These are phyloP conservation scores for Tolypocladium amazonense DNA, from an alignment of 2,329 filamentous ascomycete genomes.

Conservation along the genomic window DNA sequence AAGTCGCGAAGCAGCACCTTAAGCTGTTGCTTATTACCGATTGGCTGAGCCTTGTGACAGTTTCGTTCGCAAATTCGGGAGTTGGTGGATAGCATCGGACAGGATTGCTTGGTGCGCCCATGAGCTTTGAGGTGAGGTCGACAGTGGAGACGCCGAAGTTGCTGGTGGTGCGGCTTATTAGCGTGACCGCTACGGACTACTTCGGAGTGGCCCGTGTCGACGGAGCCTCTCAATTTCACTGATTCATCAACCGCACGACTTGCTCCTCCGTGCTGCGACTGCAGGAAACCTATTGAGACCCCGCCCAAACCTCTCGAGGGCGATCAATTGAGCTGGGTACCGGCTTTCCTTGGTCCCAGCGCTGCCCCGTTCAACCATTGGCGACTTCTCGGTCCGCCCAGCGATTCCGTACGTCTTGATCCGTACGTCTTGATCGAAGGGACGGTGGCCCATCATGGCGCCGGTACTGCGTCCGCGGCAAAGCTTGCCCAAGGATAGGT, in stretches of 20 bases:
- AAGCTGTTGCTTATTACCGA: too few species aligned
- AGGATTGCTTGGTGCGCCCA: neutral
- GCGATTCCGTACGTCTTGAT: neutral
- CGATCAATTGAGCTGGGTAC: neutral
- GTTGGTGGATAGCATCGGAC: neutral
- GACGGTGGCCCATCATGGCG: slow-evolving; percentile 20
- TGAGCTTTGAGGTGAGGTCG: neutral
- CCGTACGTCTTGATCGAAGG: neutral
- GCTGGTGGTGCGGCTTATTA: neutral
- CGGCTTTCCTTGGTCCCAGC: neutral
- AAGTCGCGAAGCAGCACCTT: slow-evolving; percentile 2
- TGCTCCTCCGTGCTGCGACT: neutral
- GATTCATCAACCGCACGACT: neutral
- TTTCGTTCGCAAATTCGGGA: neutral
- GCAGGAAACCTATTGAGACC: neutral
- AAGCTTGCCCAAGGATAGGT: slow-evolving; percentile 57
- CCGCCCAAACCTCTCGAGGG: too few species aligned
- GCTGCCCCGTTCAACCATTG: neutral
- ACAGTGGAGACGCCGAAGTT: neutral
- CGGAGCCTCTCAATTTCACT: neutral
- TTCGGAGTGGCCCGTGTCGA: neutral
- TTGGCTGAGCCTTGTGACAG: neutral
- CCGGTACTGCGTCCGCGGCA: slow-evolving; percentile 35
- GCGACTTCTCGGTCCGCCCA: neutral
- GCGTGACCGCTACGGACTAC: neutral